A percentile compares a stretch with the other conserved stretches of the same genome.
Conservation (phyloP, 2,329 filamentous ascomycete species). For the Hypoxylon sp. region DNA sequence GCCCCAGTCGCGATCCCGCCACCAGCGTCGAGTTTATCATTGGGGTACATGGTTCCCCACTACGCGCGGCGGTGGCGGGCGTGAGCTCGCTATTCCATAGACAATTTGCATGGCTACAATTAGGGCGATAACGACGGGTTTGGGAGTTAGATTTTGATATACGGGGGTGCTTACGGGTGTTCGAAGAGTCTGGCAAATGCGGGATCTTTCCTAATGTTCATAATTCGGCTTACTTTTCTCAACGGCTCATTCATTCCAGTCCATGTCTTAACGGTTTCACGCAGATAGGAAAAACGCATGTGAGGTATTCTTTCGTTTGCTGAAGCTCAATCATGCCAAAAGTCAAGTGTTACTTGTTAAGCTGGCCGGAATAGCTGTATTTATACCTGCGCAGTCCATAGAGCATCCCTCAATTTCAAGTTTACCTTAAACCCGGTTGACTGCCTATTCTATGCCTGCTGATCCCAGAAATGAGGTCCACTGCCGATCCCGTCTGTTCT, state of each 20-base stretch:
- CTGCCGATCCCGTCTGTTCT: background rate
- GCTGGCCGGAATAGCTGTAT: slow-evolving; percentile 5
- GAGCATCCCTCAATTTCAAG: slow-evolving; percentile 12
- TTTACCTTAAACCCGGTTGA: slow-evolving; percentile 8
- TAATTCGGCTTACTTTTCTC: slow-evolving; percentile 27
- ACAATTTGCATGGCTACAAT: background rate
- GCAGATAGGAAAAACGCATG: slow-evolving; percentile 11
- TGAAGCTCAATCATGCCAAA: background rate
- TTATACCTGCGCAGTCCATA: slow-evolving; percentile 8
- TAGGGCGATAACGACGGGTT: slow-evolving; percentile 10
- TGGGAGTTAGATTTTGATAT: slow-evolving; percentile 22
- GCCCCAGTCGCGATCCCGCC: background rate
- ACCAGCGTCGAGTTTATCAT: slow-evolving; percentile 28
- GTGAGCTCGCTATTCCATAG: slow-evolving; percentile 3
- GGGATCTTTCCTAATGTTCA: slow-evolving; percentile 38
- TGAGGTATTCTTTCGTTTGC: slow-evolving; percentile 2
- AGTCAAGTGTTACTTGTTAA: background rate
- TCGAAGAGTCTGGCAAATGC: slow-evolving; percentile 21
- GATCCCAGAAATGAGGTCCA: background rate
- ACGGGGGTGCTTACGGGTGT: slow-evolving; percentile 9
- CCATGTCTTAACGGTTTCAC: slow-evolving; percentile 14
- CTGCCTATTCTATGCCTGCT: background rate
- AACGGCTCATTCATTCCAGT: slow-evolving; percentile 4
- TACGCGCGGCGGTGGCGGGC: slow-evolving; percentile 35
- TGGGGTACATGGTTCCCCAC: slow-evolving; percentile 37